Percentiles rank a stretch among this genome's conserved stretches.
These are phyloP conservation scores for Tuber magnatum DNA, from an alignment of 495 filamentous ascomycete species.

Conservation along the genomic window DNA sequence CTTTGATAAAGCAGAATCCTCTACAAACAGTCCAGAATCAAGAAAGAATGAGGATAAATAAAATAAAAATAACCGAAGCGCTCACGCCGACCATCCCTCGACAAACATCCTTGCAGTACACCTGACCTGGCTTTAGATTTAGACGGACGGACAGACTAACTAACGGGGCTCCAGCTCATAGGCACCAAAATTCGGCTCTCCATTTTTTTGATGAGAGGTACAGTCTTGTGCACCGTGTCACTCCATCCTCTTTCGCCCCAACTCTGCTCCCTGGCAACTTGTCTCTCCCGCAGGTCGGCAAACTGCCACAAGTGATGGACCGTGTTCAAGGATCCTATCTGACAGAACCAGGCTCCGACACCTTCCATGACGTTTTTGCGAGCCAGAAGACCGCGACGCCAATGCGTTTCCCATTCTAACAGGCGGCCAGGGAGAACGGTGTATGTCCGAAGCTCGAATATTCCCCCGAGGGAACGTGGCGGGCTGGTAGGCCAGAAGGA, in stretches of 20 bases:
- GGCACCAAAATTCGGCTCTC: slow-evolving; percentile 87
- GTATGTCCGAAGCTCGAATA: slow-evolving; percentile 96
- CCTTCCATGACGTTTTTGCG: slow-evolving; percentile 96
- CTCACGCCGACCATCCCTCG: slow-evolving; percentile 33
- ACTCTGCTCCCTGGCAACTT: slow-evolving; percentile 83
- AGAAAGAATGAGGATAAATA: slow-evolving; percentile 17
- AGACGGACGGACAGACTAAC: slow-evolving; percentile 39
- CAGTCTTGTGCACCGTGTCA: slow-evolving; percentile 96
- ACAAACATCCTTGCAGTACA: slow-evolving; percentile 28
- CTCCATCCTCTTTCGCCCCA: slow-evolving; percentile 95
- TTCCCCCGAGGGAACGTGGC: slow-evolving; percentile 77
- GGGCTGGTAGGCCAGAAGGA: slow-evolving; percentile 97
- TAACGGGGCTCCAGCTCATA: slow-evolving; percentile 90
- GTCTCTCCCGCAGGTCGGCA: slow-evolving; percentile 88
- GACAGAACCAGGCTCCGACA: slow-evolving; percentile 97
- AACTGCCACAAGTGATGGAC: slow-evolving; percentile 99
- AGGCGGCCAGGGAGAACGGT: slow-evolving; percentile 92
- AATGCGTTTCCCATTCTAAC: slow-evolving; percentile 97
- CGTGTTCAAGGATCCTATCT: slow-evolving; percentile 94
- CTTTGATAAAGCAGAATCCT: slow-evolving; percentile 16
- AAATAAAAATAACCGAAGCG: slow-evolving; percentile 30
- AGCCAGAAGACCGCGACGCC: slow-evolving; percentile 85
- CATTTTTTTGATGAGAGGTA: slow-evolving; percentile 94
- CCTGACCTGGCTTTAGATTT: slow-evolving; percentile 24
- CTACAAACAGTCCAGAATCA: slow-evolving; percentile 15